phyloP scores from a whole-genome alignment of 768 basidiomycete species.

The Kwoniella shandongensis region DNA sequence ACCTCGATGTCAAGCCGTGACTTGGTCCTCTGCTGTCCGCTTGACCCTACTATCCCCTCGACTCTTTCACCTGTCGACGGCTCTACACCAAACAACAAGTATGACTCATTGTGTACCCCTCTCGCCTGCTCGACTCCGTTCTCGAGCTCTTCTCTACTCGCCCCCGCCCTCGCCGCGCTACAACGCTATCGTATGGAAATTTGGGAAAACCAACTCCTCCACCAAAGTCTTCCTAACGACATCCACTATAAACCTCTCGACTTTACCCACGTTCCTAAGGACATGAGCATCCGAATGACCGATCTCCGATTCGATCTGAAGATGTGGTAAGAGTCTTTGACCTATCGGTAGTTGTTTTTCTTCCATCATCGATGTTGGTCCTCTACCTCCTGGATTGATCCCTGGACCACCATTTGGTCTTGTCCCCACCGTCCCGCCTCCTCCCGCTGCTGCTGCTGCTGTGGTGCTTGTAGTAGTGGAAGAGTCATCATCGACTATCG shows the following conservation, averaged over 20 bases:
- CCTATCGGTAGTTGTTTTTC: conserved; percentile 52
- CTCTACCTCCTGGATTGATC: neutral
- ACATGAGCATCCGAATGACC: conserved; percentile 88
- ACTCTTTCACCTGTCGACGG: too few species aligned
- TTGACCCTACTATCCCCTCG: too few species aligned
- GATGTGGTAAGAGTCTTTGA: conserved; percentile 76
- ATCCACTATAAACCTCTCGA: conserved; percentile 92
- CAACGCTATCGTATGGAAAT: conserved; percentile 72
- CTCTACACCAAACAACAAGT: too few species aligned
- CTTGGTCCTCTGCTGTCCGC: too few species aligned
- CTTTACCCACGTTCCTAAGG: conserved; percentile 77
- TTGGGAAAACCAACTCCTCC: conserved; percentile 94
- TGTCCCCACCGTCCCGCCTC: neutral
- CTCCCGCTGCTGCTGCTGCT: conserved; percentile 1
- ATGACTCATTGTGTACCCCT: too few species aligned
- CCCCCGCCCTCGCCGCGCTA: too few species aligned
- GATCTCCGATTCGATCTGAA: conserved; percentile 94
- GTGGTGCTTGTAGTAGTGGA: neutral
- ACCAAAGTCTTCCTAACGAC: conserved; percentile 96
- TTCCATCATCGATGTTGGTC: neutral
- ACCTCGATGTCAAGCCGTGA: too few species aligned
- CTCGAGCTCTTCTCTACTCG: too few species aligned
- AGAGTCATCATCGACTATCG: conserved; percentile 65
- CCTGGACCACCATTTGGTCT: neutral
- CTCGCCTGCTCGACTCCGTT: too few species aligned